Percentiles rank a stretch among this genome's conserved stretches.
phyloP scores from a whole-genome alignment of 768 basidiomycete genomes.

The Pleurotus ostreatus region DNA sequence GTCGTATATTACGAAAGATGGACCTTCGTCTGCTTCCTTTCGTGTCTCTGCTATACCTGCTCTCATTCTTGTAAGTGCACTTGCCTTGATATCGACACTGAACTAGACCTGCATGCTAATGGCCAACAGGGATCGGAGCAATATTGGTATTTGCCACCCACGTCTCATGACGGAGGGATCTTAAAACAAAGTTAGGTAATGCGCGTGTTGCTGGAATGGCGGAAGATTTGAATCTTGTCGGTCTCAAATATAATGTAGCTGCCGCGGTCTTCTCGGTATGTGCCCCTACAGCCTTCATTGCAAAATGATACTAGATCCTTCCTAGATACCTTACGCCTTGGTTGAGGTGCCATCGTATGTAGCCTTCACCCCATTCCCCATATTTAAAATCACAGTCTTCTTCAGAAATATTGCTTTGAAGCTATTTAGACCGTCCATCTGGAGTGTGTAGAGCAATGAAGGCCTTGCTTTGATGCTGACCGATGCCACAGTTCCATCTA shows the following conservation, averaged over 20 bases:
- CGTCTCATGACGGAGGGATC: too few species aligned
- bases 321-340: slow-evolving; percentile 23
- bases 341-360: slow-evolving; percentile 25
- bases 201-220: slow-evolving; percentile 24
- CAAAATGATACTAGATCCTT: too few species aligned
- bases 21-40: slow-evolving; percentile 28
- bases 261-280: slow-evolving; percentile 24
- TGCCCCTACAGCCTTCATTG: neutral
- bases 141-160: slow-evolving; percentile 16
- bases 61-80: slow-evolving; percentile 27
- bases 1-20: slow-evolving; percentile 12
- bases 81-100: neutral
- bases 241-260: slow-evolving; percentile 23
- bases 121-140: slow-evolving; percentile 19
- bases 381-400: too few species aligned
- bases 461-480: neutral
- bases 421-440: slow-evolving; percentile 21
- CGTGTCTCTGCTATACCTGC: slow-evolving; percentile 30
- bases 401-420: slow-evolving; percentile 21
- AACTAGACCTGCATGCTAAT: too few species aligned
- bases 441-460: slow-evolving; percentile 14
- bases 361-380: neutral
- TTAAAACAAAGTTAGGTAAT: slow-evolving; percentile 12
- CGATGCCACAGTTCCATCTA: slow-evolving; percentile 16
- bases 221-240: slow-evolving; percentile 18